Evolutionary conservation across 1,284 basidiomycete genomes (phyloP).

Genomic region (Dichomitus squalens): DNA sequence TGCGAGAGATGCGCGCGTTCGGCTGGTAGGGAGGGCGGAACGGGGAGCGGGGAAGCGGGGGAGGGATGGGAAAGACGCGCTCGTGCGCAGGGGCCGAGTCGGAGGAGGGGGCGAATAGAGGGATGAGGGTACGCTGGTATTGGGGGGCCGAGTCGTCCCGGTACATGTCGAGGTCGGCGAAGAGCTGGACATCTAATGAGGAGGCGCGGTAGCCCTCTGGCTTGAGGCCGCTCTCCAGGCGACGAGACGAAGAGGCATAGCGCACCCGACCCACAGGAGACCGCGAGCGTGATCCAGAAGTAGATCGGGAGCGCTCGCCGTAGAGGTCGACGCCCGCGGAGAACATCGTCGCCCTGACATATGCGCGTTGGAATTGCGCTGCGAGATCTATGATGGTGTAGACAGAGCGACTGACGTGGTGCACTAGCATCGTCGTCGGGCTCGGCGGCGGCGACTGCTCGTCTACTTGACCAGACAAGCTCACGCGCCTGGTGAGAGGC

Average conservation of each 20-base stretch:
- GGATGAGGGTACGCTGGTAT: conserved; percentile 25
- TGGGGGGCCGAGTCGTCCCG: conserved; percentile 3
- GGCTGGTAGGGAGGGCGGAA: conserved; percentile 25
- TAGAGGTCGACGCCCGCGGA: conserved; percentile 35
- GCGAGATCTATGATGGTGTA: conserved; percentile 52
- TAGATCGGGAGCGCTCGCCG: neutral
- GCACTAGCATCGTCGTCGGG: conserved; percentile 26
- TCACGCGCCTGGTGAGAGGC: conserved; percentile 10
- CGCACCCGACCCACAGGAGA: conserved; percentile 16
- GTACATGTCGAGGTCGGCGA: conserved; percentile 28
- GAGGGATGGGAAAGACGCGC: conserved; percentile 30
- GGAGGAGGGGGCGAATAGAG: conserved; percentile 20
- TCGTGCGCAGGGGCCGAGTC: conserved; percentile 16
- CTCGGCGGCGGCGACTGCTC: conserved; percentile 9
- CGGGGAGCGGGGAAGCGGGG: conserved; percentile 32
- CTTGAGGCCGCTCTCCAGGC: conserved; percentile 26
- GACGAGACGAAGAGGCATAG: conserved; percentile 4
- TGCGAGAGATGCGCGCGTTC: conserved; percentile 20
- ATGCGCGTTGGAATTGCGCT: conserved; percentile 57
- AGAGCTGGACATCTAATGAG: conserved; percentile 38
- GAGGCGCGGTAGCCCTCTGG: conserved; percentile 50
- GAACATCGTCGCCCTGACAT: conserved; percentile 54
- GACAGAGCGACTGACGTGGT: conserved; percentile 45
- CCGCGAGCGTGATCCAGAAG: conserved; percentile 18
- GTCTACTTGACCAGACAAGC: conserved; percentile 7